Conservation (phyloP, 148 eudicot species). For the Hydrangea macrophylla region DNA sequence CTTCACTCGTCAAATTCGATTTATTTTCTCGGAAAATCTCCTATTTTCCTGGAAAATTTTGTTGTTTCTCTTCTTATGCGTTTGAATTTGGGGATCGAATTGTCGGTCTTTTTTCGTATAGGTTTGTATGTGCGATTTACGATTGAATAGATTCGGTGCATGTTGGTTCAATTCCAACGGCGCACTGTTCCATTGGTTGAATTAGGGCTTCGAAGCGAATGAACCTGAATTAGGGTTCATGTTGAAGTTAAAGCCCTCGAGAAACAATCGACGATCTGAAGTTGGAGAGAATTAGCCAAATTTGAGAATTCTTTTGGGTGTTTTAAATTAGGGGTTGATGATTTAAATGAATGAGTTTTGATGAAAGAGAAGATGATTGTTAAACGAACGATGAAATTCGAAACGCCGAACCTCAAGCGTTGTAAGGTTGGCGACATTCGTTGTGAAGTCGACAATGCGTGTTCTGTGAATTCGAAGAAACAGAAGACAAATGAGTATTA, state of each 20-base stretch:
- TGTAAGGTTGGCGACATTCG: constrained; percentile 28
- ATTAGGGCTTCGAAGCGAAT: constrained; percentile 8
- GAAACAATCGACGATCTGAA: background rate
- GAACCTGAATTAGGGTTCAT: background rate
- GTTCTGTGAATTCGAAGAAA: constrained; percentile 30
- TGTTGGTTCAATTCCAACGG: background rate
- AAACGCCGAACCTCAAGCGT: constrained; percentile 39
- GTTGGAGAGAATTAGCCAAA: background rate
- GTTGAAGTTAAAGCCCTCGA: background rate
- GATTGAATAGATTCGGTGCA: background rate
- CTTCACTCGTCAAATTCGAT: background rate
- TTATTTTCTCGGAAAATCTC: background rate
- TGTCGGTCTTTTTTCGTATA: background rate
- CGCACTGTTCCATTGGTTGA: background rate
- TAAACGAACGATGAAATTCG: constrained; percentile 22
- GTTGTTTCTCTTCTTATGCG: background rate
- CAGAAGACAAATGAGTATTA: constrained; percentile 23
- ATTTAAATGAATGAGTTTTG: constrained; percentile 7
- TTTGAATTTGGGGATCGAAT: background rate
- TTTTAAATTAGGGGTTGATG: constrained; percentile 23
- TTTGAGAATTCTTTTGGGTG: background rate
- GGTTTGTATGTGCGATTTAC: background rate
- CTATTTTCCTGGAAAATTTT: background rate
- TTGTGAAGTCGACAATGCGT: constrained; percentile 22
- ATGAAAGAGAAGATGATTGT: constrained; percentile 25